phyloP scores from a whole-genome alignment of 2,329 filamentous ascomycete species.

The Mycosphaerelloides madeirae region DNA sequence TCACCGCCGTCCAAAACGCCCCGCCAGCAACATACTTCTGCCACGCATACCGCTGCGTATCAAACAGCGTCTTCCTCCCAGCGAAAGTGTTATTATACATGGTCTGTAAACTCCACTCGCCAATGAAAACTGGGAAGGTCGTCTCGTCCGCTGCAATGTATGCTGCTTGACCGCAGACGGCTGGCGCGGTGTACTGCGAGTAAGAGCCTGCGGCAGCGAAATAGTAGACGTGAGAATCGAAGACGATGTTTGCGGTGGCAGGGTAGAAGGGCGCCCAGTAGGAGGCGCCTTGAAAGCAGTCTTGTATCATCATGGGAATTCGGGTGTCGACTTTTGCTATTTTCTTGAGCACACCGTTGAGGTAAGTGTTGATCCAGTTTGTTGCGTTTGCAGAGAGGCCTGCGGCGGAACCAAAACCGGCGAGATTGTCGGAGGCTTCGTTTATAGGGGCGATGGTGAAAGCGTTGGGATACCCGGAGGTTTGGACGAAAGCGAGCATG shows the following conservation, averaged over 20 bases:
- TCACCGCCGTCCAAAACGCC: slow-evolving; percentile 12
- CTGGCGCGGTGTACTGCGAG: slow-evolving; percentile 24
- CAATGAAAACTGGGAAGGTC: slow-evolving; percentile 34
- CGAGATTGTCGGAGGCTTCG: slow-evolving; percentile 35
- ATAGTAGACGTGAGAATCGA: slow-evolving; percentile 33
- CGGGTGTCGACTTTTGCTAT: slow-evolving; percentile 24
- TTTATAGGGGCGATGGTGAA: slow-evolving; percentile 32
- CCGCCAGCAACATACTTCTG: slow-evolving; percentile 32
- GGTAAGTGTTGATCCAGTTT: slow-evolving; percentile 33
- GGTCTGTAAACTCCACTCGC: slow-evolving; percentile 35
- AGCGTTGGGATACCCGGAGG: slow-evolving; percentile 65
- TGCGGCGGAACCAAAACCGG: slow-evolving; percentile 31
- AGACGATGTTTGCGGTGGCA: slow-evolving; percentile 27
- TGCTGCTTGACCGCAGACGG: slow-evolving; percentile 27
- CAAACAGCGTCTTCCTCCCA: slow-evolving; percentile 26
- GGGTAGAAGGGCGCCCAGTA: slow-evolving; percentile 30
- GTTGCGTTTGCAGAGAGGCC: slow-evolving; percentile 29
- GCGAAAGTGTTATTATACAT: slow-evolving; percentile 32
- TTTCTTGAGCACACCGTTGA: slow-evolving; percentile 27
- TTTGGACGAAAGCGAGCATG: slow-evolving; percentile 32
- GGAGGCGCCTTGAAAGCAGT: slow-evolving; percentile 24
- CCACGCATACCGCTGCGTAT: slow-evolving; percentile 33
- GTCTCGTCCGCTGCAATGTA: slow-evolving; percentile 16
- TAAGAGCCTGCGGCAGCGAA: slow-evolving; percentile 26
- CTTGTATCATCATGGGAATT: slow-evolving; percentile 35